phyloP scores from a whole-genome alignment of 169 alveolate species.

The Eimeria sp. region DNA sequence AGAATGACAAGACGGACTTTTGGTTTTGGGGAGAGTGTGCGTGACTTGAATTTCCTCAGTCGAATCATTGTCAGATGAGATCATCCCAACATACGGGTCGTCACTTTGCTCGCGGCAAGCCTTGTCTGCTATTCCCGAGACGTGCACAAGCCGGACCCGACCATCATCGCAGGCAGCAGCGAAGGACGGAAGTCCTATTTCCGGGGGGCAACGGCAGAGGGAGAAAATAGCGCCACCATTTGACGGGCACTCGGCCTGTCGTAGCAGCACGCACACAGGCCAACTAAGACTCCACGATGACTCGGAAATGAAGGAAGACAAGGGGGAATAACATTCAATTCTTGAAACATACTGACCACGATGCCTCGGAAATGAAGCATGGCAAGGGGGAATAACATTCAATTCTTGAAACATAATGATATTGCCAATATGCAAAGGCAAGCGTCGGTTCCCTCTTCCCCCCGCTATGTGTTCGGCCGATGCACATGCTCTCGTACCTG shows the following conservation, averaged over 20 bases:
- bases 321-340: not conserved
- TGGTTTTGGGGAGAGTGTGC: conserved; percentile 62
- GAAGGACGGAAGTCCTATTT: conserved; percentile 15
- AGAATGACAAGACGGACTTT: not conserved
- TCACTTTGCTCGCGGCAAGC: conserved; percentile 12
- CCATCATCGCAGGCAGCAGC: conserved; percentile 84
- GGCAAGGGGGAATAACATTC: not conserved
- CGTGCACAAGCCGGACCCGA: conserved; percentile 77
- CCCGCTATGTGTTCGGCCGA: not conserved
- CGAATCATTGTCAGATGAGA: not conserved
- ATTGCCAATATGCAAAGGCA: not conserved
- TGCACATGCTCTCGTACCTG: conserved; percentile 19
- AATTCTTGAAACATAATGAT: not conserved
- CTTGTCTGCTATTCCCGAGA: conserved; percentile 49
- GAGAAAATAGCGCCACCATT: conserved; percentile 79
- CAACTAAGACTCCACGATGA: not conserved
- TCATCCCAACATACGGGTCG: not conserved
- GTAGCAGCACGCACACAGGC: not conserved
- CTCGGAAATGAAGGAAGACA: not conserved
- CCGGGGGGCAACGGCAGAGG: conserved; percentile 53
- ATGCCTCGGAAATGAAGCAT: no score
- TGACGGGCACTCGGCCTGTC: conserved; percentile 70
- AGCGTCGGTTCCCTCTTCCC: not conserved
- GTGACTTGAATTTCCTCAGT: conserved; percentile 26
- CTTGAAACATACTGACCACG: not conserved